Base-by-base conservation (phyloP, 257 asterid genomes). In the Nicotiana knightiana region DNA sequence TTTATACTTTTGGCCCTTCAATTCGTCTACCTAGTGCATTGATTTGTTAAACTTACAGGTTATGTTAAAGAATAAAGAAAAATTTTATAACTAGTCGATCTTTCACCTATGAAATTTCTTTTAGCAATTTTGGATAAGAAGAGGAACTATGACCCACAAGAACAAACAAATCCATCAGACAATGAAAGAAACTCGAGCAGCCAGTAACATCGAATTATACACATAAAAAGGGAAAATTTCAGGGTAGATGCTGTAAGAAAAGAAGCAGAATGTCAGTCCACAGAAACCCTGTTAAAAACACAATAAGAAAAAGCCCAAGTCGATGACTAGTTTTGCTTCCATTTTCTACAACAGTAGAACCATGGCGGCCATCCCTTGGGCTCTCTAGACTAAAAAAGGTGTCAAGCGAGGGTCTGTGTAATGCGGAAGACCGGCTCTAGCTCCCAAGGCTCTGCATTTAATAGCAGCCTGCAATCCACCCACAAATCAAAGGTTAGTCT, bases 371-470 rank as follows among this genome's bases (percentile, higher is more conserved):
- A 79, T 87, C 91, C 82, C 93, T 84, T 86, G 97, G 93, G 86
- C 64, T 43, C 89, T 81, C 84, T 85, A 86, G 18, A 76, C 55
- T 90, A 96, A 92, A 93, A 94, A 96, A 91, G 89, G 66, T 82
- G 85, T 54, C 88, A 96, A 82, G 4, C 97, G 97, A 86, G 90
- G 90, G 86, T 96, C 94, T 2, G 92, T 81, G 13, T 79, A 86
- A n/a, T 13, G 79, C 13, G 99, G 98, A 84, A 96, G 93, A 28
- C 98, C 97, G 4, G 95, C 88, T 86, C 98, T 86, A 51, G 99
- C 99, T 80, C 99, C 98, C 88, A 96, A 81, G 35, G 93, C 90
- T 88, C 97, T 89, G 85, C 99, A 96, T 62, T 92, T 88, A 53
- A 92, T 87, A 67, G 94, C 99, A 16, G 97, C 99, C 97, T 96